phyloP scores from a whole-genome alignment of 2,329 filamentous ascomycete genomes.

The Colletotrichum graminicola region DNA sequence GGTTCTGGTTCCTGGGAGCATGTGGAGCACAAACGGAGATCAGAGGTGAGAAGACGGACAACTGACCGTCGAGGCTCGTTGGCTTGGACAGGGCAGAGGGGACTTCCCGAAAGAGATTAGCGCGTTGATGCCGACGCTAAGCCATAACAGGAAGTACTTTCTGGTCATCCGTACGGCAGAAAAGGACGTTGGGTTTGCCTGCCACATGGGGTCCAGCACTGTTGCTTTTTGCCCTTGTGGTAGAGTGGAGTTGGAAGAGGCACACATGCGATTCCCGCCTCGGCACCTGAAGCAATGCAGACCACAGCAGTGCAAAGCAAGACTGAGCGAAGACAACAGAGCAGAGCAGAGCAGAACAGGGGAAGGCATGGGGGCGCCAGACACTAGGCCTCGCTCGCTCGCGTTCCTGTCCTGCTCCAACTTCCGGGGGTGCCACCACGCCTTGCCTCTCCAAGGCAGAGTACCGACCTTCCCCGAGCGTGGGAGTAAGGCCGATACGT shows the following conservation, averaged over 20 bases:
- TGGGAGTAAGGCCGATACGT: background rate
- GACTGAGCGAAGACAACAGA: background rate
- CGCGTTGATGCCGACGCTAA: fast-evolving
- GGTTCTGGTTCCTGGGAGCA: slow-evolving; percentile 16
- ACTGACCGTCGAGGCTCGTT: slow-evolving; percentile 27
- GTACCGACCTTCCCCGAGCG: slow-evolving; percentile 38
- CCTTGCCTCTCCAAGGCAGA: slow-evolving; percentile 25
- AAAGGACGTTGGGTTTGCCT: slow-evolving; percentile 18
- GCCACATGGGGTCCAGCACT: slow-evolving; percentile 20
- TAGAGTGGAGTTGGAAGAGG: background rate
- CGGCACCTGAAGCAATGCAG: background rate
- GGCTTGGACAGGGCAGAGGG: background rate
- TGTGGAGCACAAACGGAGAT: slow-evolving; percentile 27
- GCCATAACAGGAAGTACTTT: background rate
- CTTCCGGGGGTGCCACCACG: slow-evolving; percentile 16
- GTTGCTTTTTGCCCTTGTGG: background rate
- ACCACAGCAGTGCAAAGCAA: background rate
- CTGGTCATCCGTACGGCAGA: slow-evolving; percentile 28
- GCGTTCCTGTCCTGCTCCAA: slow-evolving; percentile 11
- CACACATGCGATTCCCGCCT: background rate
- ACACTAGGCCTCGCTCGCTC: background rate
- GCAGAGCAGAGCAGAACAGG: background rate
- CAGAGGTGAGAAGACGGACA: slow-evolving; percentile 18
- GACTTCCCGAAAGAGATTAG: background rate
- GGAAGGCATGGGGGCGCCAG: too few species aligned